These are phyloP conservation scores for Lactifluus volemus DNA, from an alignment of 768 basidiomycete genomes.

Conservation along the genomic window DNA sequence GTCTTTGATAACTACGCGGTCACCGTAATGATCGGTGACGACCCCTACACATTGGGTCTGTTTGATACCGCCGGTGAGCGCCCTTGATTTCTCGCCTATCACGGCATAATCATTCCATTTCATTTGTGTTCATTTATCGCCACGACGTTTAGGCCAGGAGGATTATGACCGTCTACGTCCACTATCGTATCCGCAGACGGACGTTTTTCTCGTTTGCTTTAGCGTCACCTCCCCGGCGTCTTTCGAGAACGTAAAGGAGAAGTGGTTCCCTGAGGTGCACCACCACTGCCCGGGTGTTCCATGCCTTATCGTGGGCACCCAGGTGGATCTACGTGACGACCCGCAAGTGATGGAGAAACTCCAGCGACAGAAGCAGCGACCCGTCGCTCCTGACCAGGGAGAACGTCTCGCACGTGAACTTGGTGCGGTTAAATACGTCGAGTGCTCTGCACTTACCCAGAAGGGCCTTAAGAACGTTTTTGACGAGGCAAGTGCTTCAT, in stretches of 20 bases:
- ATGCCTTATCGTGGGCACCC: slow-evolving; percentile 98
- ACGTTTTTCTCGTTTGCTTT: slow-evolving; percentile 99
- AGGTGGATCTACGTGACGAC: slow-evolving; percentile 95
- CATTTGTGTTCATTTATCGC: slow-evolving; percentile 13
- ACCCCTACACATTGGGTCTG: slow-evolving; percentile 95
- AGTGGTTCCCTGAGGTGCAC: slow-evolving; percentile 99
- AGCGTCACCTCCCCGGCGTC: slow-evolving; percentile 97
- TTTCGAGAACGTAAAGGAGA: slow-evolving; percentile 99
- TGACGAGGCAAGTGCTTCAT: slow-evolving; percentile 71
- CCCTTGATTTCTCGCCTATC: neutral
- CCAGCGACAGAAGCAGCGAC: slow-evolving; percentile 91
- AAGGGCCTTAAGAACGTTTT: slow-evolving; percentile 99
- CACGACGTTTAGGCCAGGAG: slow-evolving; percentile 70
- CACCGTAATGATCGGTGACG: slow-evolving; percentile 99
- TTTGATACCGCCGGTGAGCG: slow-evolving; percentile 96
- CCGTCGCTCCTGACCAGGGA: slow-evolving; percentile 80
- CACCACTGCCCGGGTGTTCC: slow-evolving; percentile 99
- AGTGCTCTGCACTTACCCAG: slow-evolving; percentile 98
- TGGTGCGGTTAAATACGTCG: slow-evolving; percentile 98
- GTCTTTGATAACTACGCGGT: slow-evolving; percentile 98
- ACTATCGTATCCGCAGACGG: slow-evolving; percentile 98
- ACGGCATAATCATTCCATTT: neutral
- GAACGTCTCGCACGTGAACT: slow-evolving; percentile 94
- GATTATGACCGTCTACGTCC: slow-evolving; percentile 99
- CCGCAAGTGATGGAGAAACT: slow-evolving; percentile 90